Conservation (phyloP, 2,329 filamentous ascomycete species). For the Chaetomium sp. region DNA sequence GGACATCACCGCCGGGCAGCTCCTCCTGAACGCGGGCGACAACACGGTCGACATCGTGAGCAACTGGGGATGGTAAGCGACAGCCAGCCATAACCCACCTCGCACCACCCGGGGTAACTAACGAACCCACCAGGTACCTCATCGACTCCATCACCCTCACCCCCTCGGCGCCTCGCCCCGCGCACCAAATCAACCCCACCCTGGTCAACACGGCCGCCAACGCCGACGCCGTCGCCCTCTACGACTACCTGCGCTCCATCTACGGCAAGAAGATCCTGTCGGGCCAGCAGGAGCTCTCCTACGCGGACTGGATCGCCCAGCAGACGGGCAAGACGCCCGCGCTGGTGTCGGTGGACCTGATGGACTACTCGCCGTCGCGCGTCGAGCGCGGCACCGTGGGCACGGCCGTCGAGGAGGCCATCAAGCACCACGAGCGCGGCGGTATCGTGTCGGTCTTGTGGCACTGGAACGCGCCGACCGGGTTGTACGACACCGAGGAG, state of each 20-base stretch:
- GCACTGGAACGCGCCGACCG: slow-evolving; percentile 53
- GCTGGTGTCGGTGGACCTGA: slow-evolving; percentile 49
- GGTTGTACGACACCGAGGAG: slow-evolving; percentile 49
- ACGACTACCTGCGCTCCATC: slow-evolving; percentile 47
- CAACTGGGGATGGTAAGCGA: slow-evolving; percentile 51
- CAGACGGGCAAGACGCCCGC: slow-evolving; percentile 53
- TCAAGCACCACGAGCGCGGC: slow-evolving; percentile 46
- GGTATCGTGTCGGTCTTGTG: slow-evolving; percentile 52
- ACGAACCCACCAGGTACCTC: slow-evolving; percentile 36
- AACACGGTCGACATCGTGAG: slow-evolving; percentile 51
- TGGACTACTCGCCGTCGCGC: slow-evolving; percentile 53
- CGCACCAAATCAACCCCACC: slow-evolving; percentile 31
- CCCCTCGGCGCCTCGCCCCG: slow-evolving; percentile 27
- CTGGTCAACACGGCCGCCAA: slow-evolving; percentile 46
- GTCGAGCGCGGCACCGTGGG: slow-evolving; percentile 46
- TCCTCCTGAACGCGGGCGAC: slow-evolving; percentile 46
- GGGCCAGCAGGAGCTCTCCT: slow-evolving; percentile 50
- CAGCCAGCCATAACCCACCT: neutral
- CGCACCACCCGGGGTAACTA: neutral
- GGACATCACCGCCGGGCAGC: slow-evolving; percentile 47
- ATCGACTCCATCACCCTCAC: slow-evolving; percentile 47
- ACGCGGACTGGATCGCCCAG: slow-evolving; percentile 46
- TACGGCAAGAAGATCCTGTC: slow-evolving; percentile 52
- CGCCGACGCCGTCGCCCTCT: slow-evolving; percentile 43
- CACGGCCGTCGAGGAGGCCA: slow-evolving; percentile 50